Base-by-base conservation (phyloP, 208 protist species). In the Trypanosoma mega region DNA sequence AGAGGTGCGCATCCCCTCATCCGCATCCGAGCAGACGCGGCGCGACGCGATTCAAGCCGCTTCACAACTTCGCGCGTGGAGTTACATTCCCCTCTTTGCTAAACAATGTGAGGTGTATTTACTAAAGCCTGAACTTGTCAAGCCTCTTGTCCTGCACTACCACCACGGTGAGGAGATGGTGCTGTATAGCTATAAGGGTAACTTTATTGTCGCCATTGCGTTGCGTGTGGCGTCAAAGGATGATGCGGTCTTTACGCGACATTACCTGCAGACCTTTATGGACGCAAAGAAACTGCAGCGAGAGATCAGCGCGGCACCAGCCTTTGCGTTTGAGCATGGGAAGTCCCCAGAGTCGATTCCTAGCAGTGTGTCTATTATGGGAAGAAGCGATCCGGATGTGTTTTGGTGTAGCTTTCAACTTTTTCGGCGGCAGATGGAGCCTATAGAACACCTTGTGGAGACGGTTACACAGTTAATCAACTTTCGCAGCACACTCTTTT, bases 391-490 rank as follows among this genome's bases (percentile, higher is more conserved):
- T 56, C 1, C 27, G 1, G 51, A 67, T 59, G 18, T 58, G 5
- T 76, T 72, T 50, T 76, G 71, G 71, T 70, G 62, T 47, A 67
- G 63, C 44, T 76, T 76, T 65, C 71, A 76, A 52, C 44, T 76
- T 11, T 72, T 59, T 31, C 18, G 51, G 34, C 39, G 50, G 30
- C 71, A 72, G 2, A 68, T 62, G 59, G 61, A 63, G 49, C 50
- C 68, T 1, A 31, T 44, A 2, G 47, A 56, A 27, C 52, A 45
- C 47, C 49, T 66, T 9, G 20, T 72, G 8, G 63, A 55, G 18
- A 57, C 57, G 21, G 58, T 76, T 16, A 72, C 54, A 12, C 50
- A 52, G 14, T 34, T 76, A 12, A 52, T 76, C 11, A 76, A 76
- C 36, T 76, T 76, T 43, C 55, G 71, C 12, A 72, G 52, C 33